Evolutionary conservation across 176 grass and related monocot species (phyloP).

Genomic region (Areca catechu): DNA sequence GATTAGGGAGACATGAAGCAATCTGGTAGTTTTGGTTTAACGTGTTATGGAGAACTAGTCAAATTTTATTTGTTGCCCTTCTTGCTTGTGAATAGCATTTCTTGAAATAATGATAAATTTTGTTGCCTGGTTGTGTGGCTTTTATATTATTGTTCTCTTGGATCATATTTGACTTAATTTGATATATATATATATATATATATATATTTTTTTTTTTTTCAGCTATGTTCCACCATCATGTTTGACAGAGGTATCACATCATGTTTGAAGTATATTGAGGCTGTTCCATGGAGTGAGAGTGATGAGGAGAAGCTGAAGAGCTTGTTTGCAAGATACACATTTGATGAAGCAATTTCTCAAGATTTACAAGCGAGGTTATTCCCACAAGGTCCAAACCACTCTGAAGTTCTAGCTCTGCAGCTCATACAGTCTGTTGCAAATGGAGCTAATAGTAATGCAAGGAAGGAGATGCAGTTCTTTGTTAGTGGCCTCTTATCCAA

Average conservation of each 20-base stretch:
- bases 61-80: no score
- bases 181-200: no score
- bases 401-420: constrained; percentile 36
- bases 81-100: no score
- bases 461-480: constrained; percentile 80
- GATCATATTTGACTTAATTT: background rate
- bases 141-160: background rate
- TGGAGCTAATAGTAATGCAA: constrained; percentile 47
- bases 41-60: no score
- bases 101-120: no score
- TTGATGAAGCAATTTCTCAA: constrained; percentile 39
- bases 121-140: background rate
- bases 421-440: constrained; percentile 63
- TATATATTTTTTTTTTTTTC: constrained; percentile 24
- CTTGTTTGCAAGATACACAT: constrained; percentile 48
- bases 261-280: constrained; percentile 86
- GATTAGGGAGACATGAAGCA: no score
- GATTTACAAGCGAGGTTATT: constrained; percentile 60
- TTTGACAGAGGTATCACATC: constrained; percentile 71
- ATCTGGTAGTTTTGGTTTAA: no score
- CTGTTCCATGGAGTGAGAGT: constrained; percentile 70
- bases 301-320: constrained; percentile 77
- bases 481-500: constrained; percentile 69
- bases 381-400: constrained; percentile 23
- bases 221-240: constrained; percentile 70